Conservation (phyloP, 345 rosid species). For the Streptanthus diversifolius region DNA sequence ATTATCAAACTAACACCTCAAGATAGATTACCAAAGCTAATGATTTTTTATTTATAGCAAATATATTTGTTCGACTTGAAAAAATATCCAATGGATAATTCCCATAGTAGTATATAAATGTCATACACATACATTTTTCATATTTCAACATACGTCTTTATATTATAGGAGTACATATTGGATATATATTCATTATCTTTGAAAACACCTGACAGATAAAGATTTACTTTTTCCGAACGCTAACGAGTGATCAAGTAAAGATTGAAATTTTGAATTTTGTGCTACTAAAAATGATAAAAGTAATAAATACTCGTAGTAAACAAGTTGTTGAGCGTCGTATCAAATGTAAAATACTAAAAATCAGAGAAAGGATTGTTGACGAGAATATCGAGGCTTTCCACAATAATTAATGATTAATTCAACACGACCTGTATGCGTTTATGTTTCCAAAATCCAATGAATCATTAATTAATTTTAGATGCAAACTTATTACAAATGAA, state of each 20-base stretch:
- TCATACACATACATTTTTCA: neutral
- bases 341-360: neutral
- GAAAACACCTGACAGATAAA: neutral
- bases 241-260: neutral
- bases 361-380: neutral
- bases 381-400: neutral
- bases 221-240: neutral
- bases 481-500: neutral
- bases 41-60: no score
- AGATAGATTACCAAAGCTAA: neutral
- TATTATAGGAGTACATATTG: neutral
- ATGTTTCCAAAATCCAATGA: slow-evolving; percentile 1
- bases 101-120: no score
- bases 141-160: neutral
- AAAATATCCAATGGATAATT: no score
- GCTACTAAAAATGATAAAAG: neutral
- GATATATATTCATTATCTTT: neutral
- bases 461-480: neutral
- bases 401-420: neutral
- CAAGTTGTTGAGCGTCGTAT: neutral
- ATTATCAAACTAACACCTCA: neutral
- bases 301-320: neutral
- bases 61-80: no score
- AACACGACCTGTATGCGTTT: slow-evolving; percentile 8
- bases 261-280: neutral